A percentile compares a stretch with the other conserved stretches of the same genome.
These are phyloP conservation scores for Lasiosphaeris hirsuta DNA, from an alignment of 495 filamentous ascomycete species.

Conservation along the genomic window DNA sequence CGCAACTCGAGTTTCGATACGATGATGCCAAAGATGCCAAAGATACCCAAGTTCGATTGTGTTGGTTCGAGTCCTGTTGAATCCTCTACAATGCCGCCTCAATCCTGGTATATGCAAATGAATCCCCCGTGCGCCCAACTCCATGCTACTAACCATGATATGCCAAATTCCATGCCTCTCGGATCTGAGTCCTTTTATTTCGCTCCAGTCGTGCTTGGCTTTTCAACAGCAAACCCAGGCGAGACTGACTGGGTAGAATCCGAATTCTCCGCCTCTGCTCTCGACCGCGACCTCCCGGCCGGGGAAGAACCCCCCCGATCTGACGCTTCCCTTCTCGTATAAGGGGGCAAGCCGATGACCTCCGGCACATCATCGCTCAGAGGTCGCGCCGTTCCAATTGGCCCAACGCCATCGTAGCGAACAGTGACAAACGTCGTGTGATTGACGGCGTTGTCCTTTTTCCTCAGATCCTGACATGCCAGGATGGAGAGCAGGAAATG, in stretches of 20 bases:
- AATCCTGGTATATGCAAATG: too few relatives aligned
- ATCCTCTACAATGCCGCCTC: background rate
- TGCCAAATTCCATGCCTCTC: background rate
- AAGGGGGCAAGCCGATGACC: conserved; percentile 10
- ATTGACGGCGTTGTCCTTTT: conserved; percentile 13
- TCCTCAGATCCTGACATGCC: conserved; percentile 20
- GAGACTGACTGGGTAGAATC: background rate
- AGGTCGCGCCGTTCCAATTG: conserved; percentile 19
- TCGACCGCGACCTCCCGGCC: background rate
- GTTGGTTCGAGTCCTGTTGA: background rate
- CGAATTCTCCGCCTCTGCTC: background rate
- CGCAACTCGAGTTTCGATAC: too few relatives aligned
- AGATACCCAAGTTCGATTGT: too few relatives aligned
- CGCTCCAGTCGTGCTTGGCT: background rate
- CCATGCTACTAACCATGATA: background rate
- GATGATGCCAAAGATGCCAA: too few relatives aligned
- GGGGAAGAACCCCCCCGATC: background rate
- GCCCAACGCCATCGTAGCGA: conserved; percentile 24
- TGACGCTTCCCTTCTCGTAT: background rate
- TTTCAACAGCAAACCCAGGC: conserved; percentile 1
- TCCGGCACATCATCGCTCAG: conserved; percentile 9
- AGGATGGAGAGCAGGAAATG: conserved; percentile 21
- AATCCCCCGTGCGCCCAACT: conserved; percentile 2
- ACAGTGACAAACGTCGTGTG: conserved; percentile 12
- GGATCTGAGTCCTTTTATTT: background rate